Evolutionary conservation across 2,329 filamentous ascomycete genomes (phyloP), one percentile per base, ranked within the genome.

Genomic region (Parastagonospora avenae): DNA sequence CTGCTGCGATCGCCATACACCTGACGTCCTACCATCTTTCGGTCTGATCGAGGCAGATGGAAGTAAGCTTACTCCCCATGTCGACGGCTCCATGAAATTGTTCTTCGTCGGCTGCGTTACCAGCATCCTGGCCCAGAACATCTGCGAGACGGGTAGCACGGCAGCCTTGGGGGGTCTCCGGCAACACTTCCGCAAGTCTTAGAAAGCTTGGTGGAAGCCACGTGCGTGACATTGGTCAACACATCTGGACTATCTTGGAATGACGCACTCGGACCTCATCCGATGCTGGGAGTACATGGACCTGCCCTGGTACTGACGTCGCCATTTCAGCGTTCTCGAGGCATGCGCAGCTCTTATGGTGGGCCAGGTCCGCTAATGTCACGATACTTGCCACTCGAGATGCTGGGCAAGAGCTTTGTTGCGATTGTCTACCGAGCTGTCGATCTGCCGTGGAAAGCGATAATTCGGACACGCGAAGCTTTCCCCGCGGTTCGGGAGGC

Each of bases 121-220:
- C 35, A 10, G n/a, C 35, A 16, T 10, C n/a, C 35, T 54, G 31
- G 4, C 35, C 11, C 41, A 33, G 31, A 19, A 28, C n/a, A 19
- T 16, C 15, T 39, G 24, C 4, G 14, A 33, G 33, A 19, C 43
- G 43, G 43, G 15, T 46, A 46, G 16, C 33, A 38, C 43, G 43
- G 43, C 43, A 46, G 15, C 12, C 4, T 19, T 31, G n/a, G 4
- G 4, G 11, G 15, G 12, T 38, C 10, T 19, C 27, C 33, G 43
- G 43, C 43, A 32, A 10, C 43, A 37, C 10, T n/a, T 46, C 43
- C 35, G 43, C 43, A 31, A 24, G 19, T 24, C 19, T 24, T 3
- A 24, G 19, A 37, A 39, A 31, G 35, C 35, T 46, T 39, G 10
- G n/a, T 14, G 8, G 11, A 24, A 31, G 35, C 43, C 35, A 39